Percentiles rank a stretch among this genome's conserved stretches.
Evolutionary conservation across 345 rosid species (phyloP).

Genomic region (Linum lewisii): DNA sequence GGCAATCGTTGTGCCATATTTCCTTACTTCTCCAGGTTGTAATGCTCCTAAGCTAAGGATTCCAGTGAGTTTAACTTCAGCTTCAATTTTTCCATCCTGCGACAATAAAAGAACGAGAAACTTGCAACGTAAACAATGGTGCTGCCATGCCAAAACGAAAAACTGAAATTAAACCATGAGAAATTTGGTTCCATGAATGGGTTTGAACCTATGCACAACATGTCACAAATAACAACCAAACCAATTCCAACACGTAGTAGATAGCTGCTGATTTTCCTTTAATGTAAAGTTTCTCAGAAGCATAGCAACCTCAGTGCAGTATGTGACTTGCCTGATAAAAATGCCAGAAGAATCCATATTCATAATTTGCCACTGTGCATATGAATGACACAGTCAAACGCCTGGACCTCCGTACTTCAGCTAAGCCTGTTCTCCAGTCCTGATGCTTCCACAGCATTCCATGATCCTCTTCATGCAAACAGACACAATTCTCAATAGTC

Average conservation of each 20-base stretch:
- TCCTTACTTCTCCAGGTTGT: constrained; percentile 80
- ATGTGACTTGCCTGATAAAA: constrained; percentile 68
- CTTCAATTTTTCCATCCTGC: constrained; percentile 93
- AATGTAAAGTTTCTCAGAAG: background rate
- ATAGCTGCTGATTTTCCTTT: too few species aligned
- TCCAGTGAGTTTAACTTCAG: constrained; percentile 87
- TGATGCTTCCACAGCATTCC: constrained; percentile 94
- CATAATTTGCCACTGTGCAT: constrained; percentile 86
- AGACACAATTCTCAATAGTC: constrained; percentile 82
- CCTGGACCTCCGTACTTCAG: constrained; percentile 89
- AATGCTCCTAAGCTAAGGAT: constrained; percentile 88
- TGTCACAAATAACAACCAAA: too few species aligned
- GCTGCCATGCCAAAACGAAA: background rate
- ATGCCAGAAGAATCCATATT: constrained; percentile 90
- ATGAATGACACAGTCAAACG: constrained; percentile 70
- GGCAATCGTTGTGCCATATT: constrained; percentile 84
- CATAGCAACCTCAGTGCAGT: background rate
- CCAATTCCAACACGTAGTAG: too few species aligned
- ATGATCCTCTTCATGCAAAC: constrained; percentile 91
- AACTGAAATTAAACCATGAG: too few species aligned
- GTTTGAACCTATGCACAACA: too few species aligned
- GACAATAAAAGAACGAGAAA: constrained; percentile 3
- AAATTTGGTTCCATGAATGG: too few species aligned
- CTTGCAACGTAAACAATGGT: background rate
- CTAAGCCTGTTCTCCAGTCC: constrained; percentile 95